Percentiles rank a stretch among this genome's conserved stretches.
Conservation (phyloP, 129 eudicot species). For the Silybum marianum region DNA sequence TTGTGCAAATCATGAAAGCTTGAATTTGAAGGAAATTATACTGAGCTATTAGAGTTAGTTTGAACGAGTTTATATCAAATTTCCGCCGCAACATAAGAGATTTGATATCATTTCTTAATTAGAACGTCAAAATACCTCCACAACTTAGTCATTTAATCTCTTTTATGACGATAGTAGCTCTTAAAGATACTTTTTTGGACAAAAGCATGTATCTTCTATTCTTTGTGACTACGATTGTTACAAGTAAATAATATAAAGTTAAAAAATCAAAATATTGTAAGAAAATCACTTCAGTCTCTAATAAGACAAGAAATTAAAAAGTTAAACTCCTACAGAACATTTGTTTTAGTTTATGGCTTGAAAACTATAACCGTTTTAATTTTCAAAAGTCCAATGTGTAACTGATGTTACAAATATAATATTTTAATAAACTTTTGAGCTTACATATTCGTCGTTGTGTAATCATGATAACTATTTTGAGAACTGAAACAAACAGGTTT, state of each 20-base stretch:
- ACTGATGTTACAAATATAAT: background rate
- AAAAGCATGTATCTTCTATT: background rate
- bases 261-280: conserved; percentile 17
- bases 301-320: background rate
- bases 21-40: background rate
- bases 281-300: background rate
- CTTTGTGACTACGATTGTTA: background rate
- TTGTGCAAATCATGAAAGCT: background rate
- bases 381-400: background rate
- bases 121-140: background rate
- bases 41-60: background rate
- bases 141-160: background rate
- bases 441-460: conserved; percentile 7
- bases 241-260: conserved; percentile 8
- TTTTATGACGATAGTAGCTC: background rate
- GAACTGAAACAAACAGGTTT: background rate
- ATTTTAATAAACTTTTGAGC: conserved; percentile 5
- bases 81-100: background rate
- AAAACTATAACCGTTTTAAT: conserved; percentile 1
- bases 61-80: background rate
- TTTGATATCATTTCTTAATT: background rate
- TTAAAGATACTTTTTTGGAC: background rate
- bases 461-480: background rate
- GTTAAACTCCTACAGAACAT: background rate
- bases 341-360: conserved; percentile 6